Percentiles rank a stretch among this genome's conserved stretches.
These are phyloP conservation scores for Eucalyptus fibrosa DNA, from an alignment of 345 rosid genomes.

Conservation along the genomic window DNA sequence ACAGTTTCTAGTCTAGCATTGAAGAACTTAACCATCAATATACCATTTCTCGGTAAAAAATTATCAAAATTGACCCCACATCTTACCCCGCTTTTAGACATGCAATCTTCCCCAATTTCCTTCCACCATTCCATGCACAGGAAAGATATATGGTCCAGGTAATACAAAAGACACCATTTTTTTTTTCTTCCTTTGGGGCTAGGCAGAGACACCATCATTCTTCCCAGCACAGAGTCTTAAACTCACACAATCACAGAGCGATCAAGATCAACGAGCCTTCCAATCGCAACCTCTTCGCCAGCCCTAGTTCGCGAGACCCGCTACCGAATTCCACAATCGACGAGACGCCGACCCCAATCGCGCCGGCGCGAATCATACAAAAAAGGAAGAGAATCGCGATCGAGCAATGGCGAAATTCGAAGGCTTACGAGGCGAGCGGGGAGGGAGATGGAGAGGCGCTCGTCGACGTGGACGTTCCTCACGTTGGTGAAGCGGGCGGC, in stretches of 20 bases:
- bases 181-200: neutral
- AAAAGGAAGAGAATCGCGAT: neutral
- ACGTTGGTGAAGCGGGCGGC: constrained; percentile 60
- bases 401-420: neutral
- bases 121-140: neutral
- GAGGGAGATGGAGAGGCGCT: constrained; percentile 45
- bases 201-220: neutral
- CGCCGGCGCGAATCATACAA: neutral
- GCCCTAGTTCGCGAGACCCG: neutral
- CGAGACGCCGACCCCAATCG: neutral
- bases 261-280: neutral
- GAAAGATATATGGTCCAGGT: neutral
- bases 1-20: neutral
- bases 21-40: neutral
- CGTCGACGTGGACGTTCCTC: constrained; percentile 56
- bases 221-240: neutral
- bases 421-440: constrained; percentile 20
- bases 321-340: neutral
- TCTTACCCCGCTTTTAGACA: neutral
- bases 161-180: neutral
- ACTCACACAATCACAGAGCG: neutral
- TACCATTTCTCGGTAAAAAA: neutral
- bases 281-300: neutral
- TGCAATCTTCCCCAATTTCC: neutral
- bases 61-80: neutral